Percentiles rank a stretch among this genome's conserved stretches.
Conservation (phyloP, 176 grass and related monocot genomes). For the Urochloa ruziziensis region DNA sequence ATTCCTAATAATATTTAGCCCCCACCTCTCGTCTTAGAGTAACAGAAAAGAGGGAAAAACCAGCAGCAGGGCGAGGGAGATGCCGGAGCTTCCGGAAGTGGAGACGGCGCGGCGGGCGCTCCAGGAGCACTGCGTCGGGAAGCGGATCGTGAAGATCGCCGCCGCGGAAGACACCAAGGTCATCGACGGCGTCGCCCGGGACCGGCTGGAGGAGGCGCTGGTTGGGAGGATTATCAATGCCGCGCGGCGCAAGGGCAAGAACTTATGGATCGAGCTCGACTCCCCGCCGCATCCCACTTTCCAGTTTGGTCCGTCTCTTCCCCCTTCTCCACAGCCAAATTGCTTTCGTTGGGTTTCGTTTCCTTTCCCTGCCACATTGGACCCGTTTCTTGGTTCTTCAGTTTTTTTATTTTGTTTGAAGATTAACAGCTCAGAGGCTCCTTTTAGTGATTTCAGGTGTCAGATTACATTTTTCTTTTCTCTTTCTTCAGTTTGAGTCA, state of each 20-base stretch:
- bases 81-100: conserved; percentile 72
- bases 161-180: conserved; percentile 55
- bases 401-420: background rate
- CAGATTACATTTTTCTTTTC: background rate
- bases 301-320: conserved; percentile 46
- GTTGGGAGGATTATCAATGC: conserved; percentile 43
- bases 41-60: background rate
- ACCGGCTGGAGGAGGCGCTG: conserved; percentile 33
- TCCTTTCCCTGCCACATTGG: background rate
- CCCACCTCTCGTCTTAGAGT: background rate
- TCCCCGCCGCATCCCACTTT: conserved; percentile 56
- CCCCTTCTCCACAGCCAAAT: background rate
- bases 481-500: background rate
- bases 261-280: conserved; percentile 53
- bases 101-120: conserved; percentile 53
- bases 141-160: conserved; percentile 33
- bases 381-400: background rate
- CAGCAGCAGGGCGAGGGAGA: background rate
- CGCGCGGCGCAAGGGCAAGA: conserved; percentile 53
- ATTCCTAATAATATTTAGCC: too few species aligned
- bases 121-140: conserved; percentile 53
- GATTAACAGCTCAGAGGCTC: background rate
- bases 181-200: conserved; percentile 54
- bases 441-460: background rate
- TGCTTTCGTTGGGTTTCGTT: background rate